phyloP scores from a whole-genome alignment of 352 stramenopile species.

The Blastocystis sp. region DNA sequence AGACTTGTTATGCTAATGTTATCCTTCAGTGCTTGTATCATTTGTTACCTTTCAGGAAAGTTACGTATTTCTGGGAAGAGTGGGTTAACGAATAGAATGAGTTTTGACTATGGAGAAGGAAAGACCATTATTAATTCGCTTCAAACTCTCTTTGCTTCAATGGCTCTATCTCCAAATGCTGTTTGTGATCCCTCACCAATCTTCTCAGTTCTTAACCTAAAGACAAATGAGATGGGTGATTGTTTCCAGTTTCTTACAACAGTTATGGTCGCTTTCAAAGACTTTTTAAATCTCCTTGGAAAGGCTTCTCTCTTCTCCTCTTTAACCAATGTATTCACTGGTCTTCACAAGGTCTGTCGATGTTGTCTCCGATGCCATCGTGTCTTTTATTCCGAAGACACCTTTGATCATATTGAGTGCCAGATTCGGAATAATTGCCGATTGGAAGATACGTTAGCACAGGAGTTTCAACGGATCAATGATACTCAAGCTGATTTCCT shows the following conservation, averaged over 20 bases:
- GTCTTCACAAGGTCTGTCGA: neutral
- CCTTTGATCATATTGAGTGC: neutral
- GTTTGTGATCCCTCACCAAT: neutral
- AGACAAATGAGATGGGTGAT: neutral
- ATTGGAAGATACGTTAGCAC: neutral
- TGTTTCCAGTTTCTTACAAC: neutral
- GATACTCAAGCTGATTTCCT: neutral
- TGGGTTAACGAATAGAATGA: neutral
- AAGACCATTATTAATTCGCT: neutral
- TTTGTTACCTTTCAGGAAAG: neutral
- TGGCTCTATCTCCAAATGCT: neutral
- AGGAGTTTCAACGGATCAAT: neutral
- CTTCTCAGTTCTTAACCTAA: neutral
- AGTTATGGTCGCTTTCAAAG: neutral
- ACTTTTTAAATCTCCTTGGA: neutral
- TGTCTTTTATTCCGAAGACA: neutral
- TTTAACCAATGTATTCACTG: neutral
- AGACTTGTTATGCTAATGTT: neutral
- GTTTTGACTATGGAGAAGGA: neutral
- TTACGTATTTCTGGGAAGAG: neutral
- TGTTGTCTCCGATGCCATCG: neutral
- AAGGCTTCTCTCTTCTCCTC: neutral
- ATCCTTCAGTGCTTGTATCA: conserved; percentile 25
- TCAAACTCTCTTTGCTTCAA: neutral
- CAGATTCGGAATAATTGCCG: neutral